These are phyloP conservation scores for Tolypocladium nubicola DNA, from an alignment of 2,329 filamentous ascomycete genomes.

Conservation along the genomic window DNA sequence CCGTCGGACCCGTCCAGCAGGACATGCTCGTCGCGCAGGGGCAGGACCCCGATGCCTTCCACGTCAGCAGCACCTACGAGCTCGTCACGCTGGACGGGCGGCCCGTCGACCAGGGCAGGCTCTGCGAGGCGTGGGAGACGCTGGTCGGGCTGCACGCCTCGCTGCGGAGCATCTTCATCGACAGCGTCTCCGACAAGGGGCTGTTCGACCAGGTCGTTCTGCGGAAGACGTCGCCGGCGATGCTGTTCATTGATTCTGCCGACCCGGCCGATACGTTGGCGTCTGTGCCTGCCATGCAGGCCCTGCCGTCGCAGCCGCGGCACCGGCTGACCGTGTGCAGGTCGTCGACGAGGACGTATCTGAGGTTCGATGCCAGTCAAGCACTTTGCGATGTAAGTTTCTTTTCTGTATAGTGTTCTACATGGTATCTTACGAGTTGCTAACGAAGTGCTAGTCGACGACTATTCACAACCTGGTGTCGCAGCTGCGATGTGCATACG, in stretches of 20 bases:
- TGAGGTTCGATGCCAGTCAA: conserved; percentile 41
- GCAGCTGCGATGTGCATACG: conserved; percentile 36
- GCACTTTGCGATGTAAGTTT: conserved; percentile 35
- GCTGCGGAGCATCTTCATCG: conserved; percentile 40
- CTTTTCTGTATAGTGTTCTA: too few species aligned
- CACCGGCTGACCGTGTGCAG: conserved; percentile 41
- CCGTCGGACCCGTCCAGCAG: conserved; percentile 37
- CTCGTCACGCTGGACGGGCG: conserved; percentile 26
- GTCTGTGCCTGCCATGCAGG: conserved; percentile 29
- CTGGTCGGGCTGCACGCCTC: conserved; percentile 34
- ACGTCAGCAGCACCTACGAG: conserved; percentile 37
- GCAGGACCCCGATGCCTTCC: conserved; percentile 27
- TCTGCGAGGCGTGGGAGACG: conserved; percentile 40
- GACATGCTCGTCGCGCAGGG: conserved; percentile 37
- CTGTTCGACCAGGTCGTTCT: conserved; percentile 41
- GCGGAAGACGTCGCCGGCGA: conserved; percentile 34
- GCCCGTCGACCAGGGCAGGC: conserved; percentile 28
- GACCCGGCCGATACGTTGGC: conserved; percentile 24
- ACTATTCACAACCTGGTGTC: conserved; percentile 35
- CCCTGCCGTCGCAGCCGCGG: conserved; percentile 27
- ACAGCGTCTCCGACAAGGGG: conserved; percentile 35
- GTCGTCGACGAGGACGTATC: conserved; percentile 28
- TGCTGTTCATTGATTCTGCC: conserved; percentile 41
- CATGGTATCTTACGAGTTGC: background rate
- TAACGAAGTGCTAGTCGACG: conserved; percentile 5